Conservation (phyloP, 116 monocot genomes). For the Trichopus zeylanicus region DNA sequence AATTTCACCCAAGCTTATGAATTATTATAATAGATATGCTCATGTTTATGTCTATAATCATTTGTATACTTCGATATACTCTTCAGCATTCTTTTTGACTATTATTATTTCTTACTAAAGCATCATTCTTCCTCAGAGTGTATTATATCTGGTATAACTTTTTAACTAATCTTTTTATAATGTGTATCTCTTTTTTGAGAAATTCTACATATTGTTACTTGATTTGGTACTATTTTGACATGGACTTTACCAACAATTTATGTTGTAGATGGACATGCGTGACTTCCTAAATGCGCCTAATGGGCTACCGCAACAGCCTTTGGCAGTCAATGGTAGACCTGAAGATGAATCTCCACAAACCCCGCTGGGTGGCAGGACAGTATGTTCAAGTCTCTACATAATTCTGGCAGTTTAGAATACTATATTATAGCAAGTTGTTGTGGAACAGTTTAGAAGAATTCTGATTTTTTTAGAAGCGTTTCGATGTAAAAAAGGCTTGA, state of each 20-base stretch:
- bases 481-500: not conserved
- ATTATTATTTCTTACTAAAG: no score
- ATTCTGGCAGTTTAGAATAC: not conserved
- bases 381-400: constrained; percentile 13
- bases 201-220: not conserved
- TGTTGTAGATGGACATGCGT: constrained; percentile 64
- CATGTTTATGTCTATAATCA: no score
- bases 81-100: no score
- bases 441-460: no score
- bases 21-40: no score
- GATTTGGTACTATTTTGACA: not conserved
- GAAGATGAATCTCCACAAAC: constrained; percentile 58
- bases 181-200: not conserved
- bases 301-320: constrained; percentile 42
- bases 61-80: no score
- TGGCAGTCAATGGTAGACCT: constrained; percentile 34
- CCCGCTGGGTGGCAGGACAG: constrained; percentile 71
- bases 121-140: no score
- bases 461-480: not conserved
- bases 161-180: not conserved
- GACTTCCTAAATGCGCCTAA: constrained; percentile 85
- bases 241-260: not conserved
- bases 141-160: no score
- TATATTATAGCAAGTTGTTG: no score
- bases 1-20: no score